Evolutionary conservation across 805 yeast genomes (phyloP).

Genomic region (Pichia exigua): DNA sequence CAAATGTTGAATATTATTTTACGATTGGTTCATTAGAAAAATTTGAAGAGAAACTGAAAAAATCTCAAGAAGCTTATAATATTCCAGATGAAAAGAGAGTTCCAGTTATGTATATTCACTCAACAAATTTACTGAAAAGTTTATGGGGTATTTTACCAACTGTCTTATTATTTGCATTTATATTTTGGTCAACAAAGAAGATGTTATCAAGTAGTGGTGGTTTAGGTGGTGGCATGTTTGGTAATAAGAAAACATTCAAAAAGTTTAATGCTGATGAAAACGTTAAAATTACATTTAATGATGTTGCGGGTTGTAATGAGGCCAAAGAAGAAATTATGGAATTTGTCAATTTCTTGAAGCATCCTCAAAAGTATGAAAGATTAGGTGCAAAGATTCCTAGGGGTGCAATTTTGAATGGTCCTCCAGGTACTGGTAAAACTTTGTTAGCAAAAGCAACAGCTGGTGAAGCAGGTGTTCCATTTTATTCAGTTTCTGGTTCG

Average conservation of each 20-base stretch:
- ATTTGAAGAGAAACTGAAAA: constrained; percentile 76
- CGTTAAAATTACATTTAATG: constrained; percentile 73
- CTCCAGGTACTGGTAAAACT: constrained; percentile 97
- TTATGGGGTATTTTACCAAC: constrained; percentile 75
- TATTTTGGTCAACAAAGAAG: constrained; percentile 54
- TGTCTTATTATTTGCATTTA: constrained; percentile 68
- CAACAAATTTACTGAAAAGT: constrained; percentile 55
- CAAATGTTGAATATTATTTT: constrained; percentile 38
- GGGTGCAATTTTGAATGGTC: constrained; percentile 91
- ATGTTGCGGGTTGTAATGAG: constrained; percentile 93
- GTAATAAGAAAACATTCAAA: constrained; percentile 73
- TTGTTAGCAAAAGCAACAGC: constrained; percentile 91
- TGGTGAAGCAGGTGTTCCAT: constrained; percentile 94
- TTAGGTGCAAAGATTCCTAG: constrained; percentile 93
- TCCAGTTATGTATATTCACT: constrained; percentile 69
- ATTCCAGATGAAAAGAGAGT: constrained; percentile 64
- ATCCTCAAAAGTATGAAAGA: constrained; percentile 76
- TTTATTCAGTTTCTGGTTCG: constrained; percentile 84
- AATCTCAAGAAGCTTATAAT: constrained; percentile 59
- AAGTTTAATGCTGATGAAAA: constrained; percentile 77
- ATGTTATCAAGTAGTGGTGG: constrained; percentile 51
- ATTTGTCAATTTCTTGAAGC: constrained; percentile 80
- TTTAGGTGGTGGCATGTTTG: constrained; percentile 51
- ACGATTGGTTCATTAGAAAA: constrained; percentile 83
- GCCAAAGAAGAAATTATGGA: constrained; percentile 95